A percentile compares a stretch with the other conserved stretches of the same genome.
Evolutionary conservation across 2,329 filamentous ascomycete genomes (phyloP).

Genomic region (Aspergillus tanneri): DNA sequence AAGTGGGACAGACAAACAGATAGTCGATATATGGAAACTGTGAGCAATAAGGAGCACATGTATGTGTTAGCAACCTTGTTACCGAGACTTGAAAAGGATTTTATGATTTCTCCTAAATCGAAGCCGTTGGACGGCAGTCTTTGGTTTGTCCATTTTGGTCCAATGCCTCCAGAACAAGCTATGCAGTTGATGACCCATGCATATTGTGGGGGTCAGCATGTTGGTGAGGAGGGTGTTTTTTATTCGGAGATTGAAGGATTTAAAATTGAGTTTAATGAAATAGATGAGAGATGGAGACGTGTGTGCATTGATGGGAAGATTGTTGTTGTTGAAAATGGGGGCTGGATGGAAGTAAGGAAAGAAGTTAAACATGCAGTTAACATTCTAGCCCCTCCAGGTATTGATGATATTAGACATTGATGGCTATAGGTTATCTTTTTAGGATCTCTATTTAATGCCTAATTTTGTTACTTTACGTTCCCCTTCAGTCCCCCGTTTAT

Average conservation of each 20-base stretch:
- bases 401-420: neutral
- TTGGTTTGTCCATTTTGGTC: constrained; percentile 72
- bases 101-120: constrained; percentile 75
- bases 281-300: constrained; percentile 67
- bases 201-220: constrained; percentile 58
- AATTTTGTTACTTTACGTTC: too few relatives aligned
- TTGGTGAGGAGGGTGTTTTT: constrained; percentile 56
- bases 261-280: constrained; percentile 64
- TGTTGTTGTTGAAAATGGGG: constrained; percentile 67
- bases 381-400: constrained; percentile 6
- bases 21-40: constrained; percentile 24
- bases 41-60: constrained; percentile 57
- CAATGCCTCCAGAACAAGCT: constrained; percentile 61
- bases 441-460: too few relatives aligned
- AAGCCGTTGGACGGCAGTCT: constrained; percentile 69
- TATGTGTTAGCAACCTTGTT: constrained; percentile 77
- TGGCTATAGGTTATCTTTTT: neutral
- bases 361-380: constrained; percentile 25
- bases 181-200: constrained; percentile 73
- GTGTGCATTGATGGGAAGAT: constrained; percentile 93
- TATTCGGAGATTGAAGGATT: constrained; percentile 72
- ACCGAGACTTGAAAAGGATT: constrained; percentile 76
- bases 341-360: constrained; percentile 64
- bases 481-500: too few relatives aligned
- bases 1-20: constrained; percentile 24